These are phyloP conservation scores for Hygrocybe coccinea DNA, from an alignment of 768 basidiomycete species.

Conservation along the genomic window DNA sequence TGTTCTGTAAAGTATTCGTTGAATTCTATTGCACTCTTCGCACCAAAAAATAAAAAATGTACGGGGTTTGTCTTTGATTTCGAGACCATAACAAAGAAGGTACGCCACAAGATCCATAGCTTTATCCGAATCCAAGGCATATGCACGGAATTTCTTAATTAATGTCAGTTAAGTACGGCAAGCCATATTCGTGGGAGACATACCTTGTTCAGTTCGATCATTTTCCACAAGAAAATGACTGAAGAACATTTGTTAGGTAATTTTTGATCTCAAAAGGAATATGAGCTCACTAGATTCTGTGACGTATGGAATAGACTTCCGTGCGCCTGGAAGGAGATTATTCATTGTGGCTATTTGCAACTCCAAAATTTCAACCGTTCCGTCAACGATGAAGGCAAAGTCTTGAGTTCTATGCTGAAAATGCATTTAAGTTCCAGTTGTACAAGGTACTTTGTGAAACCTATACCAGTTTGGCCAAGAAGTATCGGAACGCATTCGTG, in stretches of 20 bases:
- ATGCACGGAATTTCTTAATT: constrained; percentile 78
- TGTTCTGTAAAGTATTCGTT: constrained; percentile 51
- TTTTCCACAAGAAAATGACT: constrained; percentile 87
- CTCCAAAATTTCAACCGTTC: constrained; percentile 61
- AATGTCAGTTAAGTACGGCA: background rate
- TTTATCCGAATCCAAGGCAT: constrained; percentile 75
- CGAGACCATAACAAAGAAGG: constrained; percentile 74
- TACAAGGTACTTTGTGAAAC: constrained; percentile 21
- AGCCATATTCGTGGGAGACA: constrained; percentile 5
- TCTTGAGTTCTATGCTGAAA: constrained; percentile 83
- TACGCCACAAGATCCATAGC: constrained; percentile 73
- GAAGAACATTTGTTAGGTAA: background rate
- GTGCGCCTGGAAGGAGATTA: constrained; percentile 80
- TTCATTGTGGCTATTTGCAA: constrained; percentile 72
- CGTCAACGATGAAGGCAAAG: constrained; percentile 77
- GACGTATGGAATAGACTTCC: constrained; percentile 74
- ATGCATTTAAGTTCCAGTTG: constrained; percentile 9
- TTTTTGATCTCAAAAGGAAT: background rate
- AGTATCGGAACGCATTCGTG: constrained; percentile 89
- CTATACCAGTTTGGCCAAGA: constrained; percentile 82
- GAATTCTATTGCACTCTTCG: constrained; percentile 7
- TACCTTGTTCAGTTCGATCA: constrained; percentile 90
- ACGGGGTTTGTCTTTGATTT: constrained; percentile 94
- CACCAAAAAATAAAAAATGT: constrained; percentile 24
- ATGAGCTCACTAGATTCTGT: constrained; percentile 69